phyloP scores from a whole-genome alignment of 192 early-diverging fungal species.

The Dispira simplex region DNA sequence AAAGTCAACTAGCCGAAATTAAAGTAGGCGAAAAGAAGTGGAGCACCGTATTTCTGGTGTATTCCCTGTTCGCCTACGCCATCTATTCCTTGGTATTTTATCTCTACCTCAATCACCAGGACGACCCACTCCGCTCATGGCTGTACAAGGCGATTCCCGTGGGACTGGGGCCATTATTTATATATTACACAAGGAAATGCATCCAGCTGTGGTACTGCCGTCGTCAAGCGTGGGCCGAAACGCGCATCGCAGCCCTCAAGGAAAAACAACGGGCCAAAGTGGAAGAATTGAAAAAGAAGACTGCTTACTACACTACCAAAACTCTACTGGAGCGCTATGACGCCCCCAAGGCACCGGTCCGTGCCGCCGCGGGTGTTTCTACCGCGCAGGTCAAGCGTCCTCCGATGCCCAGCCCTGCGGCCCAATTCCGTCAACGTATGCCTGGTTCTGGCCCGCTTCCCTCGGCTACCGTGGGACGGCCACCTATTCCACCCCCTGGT shows the following conservation, averaged over 20 bases:
- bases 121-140: conserved; percentile 12
- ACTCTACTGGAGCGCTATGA: conserved; percentile 81
- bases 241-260: conserved; percentile 19
- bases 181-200: conserved; percentile 16
- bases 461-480: background rate
- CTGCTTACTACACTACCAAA: conserved; percentile 80
- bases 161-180: conserved; percentile 13
- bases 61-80: conserved; percentile 21
- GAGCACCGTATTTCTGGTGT: conserved; percentile 22
- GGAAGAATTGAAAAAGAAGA: conserved; percentile 93
- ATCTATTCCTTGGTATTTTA: conserved; percentile 25
- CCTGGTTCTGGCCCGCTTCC: background rate
- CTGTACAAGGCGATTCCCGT: conserved; percentile 16
- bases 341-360: conserved; percentile 12
- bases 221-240: conserved; percentile 15
- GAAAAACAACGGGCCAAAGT: conserved; percentile 54
- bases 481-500: background rate
- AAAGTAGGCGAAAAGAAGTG: conserved; percentile 18
- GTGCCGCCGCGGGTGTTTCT: background rate
- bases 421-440: background rate
- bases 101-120: conserved; percentile 23
- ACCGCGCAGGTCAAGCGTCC: background rate
- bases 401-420: conserved; percentile 2
- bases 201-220: conserved; percentile 15
- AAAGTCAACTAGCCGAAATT: conserved; percentile 20